These are phyloP conservation scores for Orbilia javanica DNA, from an alignment of 2,329 filamentous ascomycete genomes.

Conservation along the genomic window DNA sequence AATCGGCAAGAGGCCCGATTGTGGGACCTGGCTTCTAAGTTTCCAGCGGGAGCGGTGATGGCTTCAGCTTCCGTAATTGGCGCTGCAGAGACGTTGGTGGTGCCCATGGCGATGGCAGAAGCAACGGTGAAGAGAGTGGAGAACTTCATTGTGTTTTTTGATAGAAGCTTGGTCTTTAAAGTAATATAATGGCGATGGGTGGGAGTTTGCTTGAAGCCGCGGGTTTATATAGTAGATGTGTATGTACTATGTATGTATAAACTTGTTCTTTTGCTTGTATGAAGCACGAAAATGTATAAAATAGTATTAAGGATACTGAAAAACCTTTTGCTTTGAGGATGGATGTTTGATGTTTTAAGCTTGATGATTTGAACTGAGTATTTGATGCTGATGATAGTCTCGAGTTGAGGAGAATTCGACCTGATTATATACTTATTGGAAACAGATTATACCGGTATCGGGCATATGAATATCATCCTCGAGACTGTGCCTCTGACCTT, in stretches of 20 bases:
- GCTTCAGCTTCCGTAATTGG: background rate
- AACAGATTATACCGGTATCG: no score
- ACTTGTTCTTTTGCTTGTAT: no score
- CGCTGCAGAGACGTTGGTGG: background rate
- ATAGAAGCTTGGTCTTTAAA: background rate
- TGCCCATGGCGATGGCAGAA: background rate
- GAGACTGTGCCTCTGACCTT: no score
- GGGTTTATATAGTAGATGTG: no score
- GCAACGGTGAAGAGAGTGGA: background rate
- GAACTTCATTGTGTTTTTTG: conserved; percentile 6
- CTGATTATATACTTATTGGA: conserved; percentile 1
- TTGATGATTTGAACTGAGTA: background rate
- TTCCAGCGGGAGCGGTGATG: background rate
- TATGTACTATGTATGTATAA: no score
- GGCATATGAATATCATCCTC: no score
- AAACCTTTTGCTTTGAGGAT: background rate
- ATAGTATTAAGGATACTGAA: background rate
- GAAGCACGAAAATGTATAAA: background rate
- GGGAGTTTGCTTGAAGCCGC: no score
- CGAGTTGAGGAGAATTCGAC: background rate
- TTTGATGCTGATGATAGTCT: conserved; percentile 12
- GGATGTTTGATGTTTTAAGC: background rate
- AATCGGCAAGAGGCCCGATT: background rate
- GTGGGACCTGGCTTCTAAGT: background rate
- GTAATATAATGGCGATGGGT: background rate